Conservation (phyloP, 352 stramenopile species). For the Phytophthora brassicae region DNA sequence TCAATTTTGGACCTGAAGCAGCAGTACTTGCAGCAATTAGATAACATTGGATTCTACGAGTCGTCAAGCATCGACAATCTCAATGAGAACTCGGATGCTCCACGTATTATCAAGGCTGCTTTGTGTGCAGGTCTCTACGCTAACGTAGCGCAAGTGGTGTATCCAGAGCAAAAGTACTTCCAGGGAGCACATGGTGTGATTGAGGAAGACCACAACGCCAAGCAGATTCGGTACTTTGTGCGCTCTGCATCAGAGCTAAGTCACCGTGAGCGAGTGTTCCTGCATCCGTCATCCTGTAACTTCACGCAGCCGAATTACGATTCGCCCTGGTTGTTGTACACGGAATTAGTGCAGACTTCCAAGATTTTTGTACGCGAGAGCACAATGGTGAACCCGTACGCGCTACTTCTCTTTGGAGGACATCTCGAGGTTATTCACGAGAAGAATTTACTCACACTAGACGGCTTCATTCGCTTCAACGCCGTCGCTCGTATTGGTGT, state of each 20-base stretch:
- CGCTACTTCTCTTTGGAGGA: constrained; percentile 98
- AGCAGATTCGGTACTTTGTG: constrained; percentile 94
- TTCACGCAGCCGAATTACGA: constrained; percentile 91
- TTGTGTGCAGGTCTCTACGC: constrained; percentile 81
- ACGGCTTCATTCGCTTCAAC: constrained; percentile 95
- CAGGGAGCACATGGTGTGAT: constrained; percentile 90
- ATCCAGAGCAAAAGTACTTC: constrained; percentile 94
- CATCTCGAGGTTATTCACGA: constrained; percentile 90
- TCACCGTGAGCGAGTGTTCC: constrained; percentile 91
- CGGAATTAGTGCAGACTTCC: constrained; percentile 94
- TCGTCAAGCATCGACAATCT: constrained; percentile 32
- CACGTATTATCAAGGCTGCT: constrained; percentile 91
- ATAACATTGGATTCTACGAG: constrained; percentile 83
- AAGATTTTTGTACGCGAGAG: constrained; percentile 97
- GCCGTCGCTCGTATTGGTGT: constrained; percentile 94
- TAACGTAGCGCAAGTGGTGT: constrained; percentile 85
- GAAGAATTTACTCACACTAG: constrained; percentile 82
- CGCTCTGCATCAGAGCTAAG: constrained; percentile 24
- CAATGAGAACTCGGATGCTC: constrained; percentile 67
- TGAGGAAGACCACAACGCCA: constrained; percentile 90
- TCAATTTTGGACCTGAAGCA: constrained; percentile 91
- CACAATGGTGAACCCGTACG: constrained; percentile 97
- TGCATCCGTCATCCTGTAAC: constrained; percentile 95
- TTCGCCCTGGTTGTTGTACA: constrained; percentile 96
- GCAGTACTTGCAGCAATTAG: constrained; percentile 84